A percentile compares a stretch with the other conserved stretches of the same genome.
Conservation (phyloP, 2,329 filamentous ascomycete species). For the Curvularia lunata region DNA sequence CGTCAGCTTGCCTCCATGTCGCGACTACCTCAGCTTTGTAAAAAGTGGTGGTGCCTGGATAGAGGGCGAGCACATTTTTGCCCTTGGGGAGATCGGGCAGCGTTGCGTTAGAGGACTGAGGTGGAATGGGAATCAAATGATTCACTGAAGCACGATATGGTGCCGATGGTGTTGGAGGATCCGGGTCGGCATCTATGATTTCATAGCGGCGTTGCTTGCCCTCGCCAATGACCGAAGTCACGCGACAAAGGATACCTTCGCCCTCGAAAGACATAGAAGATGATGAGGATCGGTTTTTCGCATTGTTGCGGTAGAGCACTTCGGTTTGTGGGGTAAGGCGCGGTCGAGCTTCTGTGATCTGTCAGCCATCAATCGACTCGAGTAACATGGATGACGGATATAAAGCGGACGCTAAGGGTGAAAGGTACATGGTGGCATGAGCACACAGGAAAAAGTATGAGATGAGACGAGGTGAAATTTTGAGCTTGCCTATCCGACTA, state of each 20-base stretch:
- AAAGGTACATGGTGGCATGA: constrained; percentile 14
- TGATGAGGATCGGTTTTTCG: constrained; percentile 44
- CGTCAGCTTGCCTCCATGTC: constrained; percentile 46
- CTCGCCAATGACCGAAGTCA: constrained; percentile 60
- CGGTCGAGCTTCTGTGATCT: constrained; percentile 27
- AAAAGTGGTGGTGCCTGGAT: constrained; percentile 61
- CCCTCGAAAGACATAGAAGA: constrained; percentile 49
- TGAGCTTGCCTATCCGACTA: constrained; percentile 28
- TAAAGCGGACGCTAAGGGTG: constrained; percentile 4
- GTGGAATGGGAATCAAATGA: constrained; percentile 54
- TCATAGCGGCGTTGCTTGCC: constrained; percentile 61
- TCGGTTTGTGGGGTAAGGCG: constrained; percentile 53
- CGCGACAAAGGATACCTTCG: constrained; percentile 59
- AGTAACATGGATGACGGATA: not conserved
- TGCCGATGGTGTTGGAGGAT: constrained; percentile 46
- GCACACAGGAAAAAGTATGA: constrained; percentile 20
- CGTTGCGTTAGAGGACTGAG: constrained; percentile 49
- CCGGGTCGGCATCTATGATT: constrained; percentile 58
- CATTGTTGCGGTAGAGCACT: constrained; percentile 59
- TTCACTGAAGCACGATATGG: constrained; percentile 56
- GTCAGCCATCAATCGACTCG: constrained; percentile 4
- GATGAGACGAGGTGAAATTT: constrained; percentile 21
- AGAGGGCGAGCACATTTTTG: constrained; percentile 57
- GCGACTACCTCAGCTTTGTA: constrained; percentile 59
- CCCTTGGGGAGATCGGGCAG: constrained; percentile 52